Conservation (phyloP, 257 asterid species). For the Petrea volubilis region DNA sequence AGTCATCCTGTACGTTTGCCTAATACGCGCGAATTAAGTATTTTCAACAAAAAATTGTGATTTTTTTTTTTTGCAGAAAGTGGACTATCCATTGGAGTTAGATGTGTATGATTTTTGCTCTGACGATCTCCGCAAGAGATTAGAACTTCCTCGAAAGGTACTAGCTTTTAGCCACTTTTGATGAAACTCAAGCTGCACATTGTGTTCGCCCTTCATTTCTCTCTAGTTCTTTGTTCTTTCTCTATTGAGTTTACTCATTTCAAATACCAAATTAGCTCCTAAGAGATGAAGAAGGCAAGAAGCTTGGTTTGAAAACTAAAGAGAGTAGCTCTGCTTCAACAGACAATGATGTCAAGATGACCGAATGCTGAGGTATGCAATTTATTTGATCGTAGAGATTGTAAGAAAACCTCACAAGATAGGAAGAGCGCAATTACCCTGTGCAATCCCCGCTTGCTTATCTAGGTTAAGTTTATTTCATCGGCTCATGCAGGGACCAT, state of each 20-base stretch:
- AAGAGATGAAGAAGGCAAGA: slow-evolving; percentile 94
- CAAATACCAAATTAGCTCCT: slow-evolving; percentile 49
- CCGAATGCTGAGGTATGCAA: slow-evolving; percentile 74
- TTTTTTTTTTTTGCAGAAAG: slow-evolving; percentile 65
- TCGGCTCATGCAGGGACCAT: slow-evolving; percentile 64
- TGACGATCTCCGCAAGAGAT: slow-evolving; percentile 78
- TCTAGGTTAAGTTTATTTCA: slow-evolving; percentile 19
- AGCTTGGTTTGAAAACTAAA: slow-evolving; percentile 71
- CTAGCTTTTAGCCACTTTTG: slow-evolving; percentile 22
- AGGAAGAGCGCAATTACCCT: background rate
- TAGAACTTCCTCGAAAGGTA: slow-evolving; percentile 93
- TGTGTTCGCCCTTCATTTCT: background rate
- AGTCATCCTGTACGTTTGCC: background rate
- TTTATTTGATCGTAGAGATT: background rate
- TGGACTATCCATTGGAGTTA: slow-evolving; percentile 91
- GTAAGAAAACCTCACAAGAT: slow-evolving; percentile 6
- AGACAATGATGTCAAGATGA: slow-evolving; percentile 75
- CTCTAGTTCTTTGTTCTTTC: background rate
- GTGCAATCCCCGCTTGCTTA: background rate
- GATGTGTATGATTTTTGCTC: slow-evolving; percentile 95
- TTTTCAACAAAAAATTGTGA: too few relatives aligned
- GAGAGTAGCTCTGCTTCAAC: slow-evolving; percentile 55
- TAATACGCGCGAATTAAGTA: slow-evolving; percentile 8
- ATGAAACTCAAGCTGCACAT: slow-evolving; percentile 11
- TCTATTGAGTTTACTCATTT: slow-evolving; percentile 15